Percentiles rank a stretch among this genome's conserved stretches.
Evolutionary conservation across 2,329 filamentous ascomycete species (phyloP).

Genomic region (Albifimbria verrucaria): DNA sequence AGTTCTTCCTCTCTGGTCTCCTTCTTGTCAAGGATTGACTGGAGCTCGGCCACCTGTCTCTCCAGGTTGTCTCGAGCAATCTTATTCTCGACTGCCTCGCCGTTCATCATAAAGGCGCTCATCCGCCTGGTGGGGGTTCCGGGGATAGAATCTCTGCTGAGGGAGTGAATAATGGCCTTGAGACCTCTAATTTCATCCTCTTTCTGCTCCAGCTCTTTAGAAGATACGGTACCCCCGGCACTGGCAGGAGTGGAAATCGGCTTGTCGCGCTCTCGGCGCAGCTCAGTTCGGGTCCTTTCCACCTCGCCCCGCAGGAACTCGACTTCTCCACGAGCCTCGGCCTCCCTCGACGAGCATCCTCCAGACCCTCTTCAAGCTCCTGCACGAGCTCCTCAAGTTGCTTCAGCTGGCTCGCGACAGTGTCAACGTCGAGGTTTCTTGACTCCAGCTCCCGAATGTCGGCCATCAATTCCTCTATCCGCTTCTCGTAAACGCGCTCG

Average conservation of each 20-base stretch:
- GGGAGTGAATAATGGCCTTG: constrained; percentile 95
- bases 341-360: constrained; percentile 94
- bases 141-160: constrained; percentile 72
- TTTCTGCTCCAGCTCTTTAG: constrained; percentile 84
- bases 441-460: constrained; percentile 82
- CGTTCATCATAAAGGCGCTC: constrained; percentile 31
- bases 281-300: constrained; percentile 82
- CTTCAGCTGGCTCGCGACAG: constrained; percentile 86
- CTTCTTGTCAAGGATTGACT: constrained; percentile 70
- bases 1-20: constrained; percentile 75
- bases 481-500: constrained; percentile 90
- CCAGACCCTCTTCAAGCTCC: constrained; percentile 92
- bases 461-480: constrained; percentile 79
- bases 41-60: constrained; percentile 75
- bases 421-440: constrained; percentile 83
- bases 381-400: constrained; percentile 95
- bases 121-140: constrained; percentile 20
- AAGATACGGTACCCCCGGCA: constrained; percentile 44
- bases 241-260: constrained; percentile 37
- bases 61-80: constrained; percentile 64
- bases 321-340: constrained; percentile 91
- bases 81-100: constrained; percentile 26
- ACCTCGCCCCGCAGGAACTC: constrained; percentile 95
- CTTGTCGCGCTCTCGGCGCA: constrained; percentile 85
- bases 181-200: constrained; percentile 96